These are phyloP conservation scores for Panaeolus cyanescens DNA, from an alignment of 768 basidiomycete genomes.

Conservation along the genomic window DNA sequence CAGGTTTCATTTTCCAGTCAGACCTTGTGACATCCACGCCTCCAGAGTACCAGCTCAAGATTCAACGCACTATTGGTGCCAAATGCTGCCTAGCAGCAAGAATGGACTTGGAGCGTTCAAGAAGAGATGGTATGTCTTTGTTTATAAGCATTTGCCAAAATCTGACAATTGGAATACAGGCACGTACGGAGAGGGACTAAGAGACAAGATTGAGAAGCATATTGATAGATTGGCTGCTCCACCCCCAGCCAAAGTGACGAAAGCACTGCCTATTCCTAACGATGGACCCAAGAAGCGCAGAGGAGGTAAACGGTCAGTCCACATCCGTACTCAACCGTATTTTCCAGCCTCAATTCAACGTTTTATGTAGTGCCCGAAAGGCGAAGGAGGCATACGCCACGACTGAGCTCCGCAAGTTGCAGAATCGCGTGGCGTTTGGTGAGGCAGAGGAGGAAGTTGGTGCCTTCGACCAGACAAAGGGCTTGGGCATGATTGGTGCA, in stretches of 20 bases:
- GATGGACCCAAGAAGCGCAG: conserved; percentile 95
- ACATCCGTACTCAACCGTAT: background rate
- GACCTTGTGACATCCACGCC: conserved; percentile 86
- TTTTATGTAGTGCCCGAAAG: conserved; percentile 75
- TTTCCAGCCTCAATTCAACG: conserved; percentile 1
- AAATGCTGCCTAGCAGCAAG: conserved; percentile 89
- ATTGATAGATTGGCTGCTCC: conserved; percentile 92
- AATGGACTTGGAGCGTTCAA: conserved; percentile 89
- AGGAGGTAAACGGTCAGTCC: conserved; percentile 85
- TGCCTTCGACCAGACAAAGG: conserved; percentile 96
- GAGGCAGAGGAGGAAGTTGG: conserved; percentile 96
- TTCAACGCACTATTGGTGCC: conserved; percentile 92
- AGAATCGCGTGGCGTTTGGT: conserved; percentile 96
- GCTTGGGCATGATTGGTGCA: conserved; percentile 94
- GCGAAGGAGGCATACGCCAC: conserved; percentile 98
- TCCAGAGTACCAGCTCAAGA: conserved; percentile 86
- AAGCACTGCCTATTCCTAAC: conserved; percentile 91
- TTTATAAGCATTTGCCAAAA: background rate
- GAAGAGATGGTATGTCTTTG: conserved; percentile 69
- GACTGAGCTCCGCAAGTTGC: conserved; percentile 94
- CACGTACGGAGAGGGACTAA: conserved; percentile 76
- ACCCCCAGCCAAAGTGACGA: conserved; percentile 89
- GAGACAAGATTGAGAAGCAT: conserved; percentile 91
- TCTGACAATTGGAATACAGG: conserved; percentile 44
- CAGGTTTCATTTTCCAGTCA: conserved; percentile 96